Evolutionary conservation across 2,329 filamentous ascomycete species (phyloP).

Genomic region (Colletotrichum chlorophyti): DNA sequence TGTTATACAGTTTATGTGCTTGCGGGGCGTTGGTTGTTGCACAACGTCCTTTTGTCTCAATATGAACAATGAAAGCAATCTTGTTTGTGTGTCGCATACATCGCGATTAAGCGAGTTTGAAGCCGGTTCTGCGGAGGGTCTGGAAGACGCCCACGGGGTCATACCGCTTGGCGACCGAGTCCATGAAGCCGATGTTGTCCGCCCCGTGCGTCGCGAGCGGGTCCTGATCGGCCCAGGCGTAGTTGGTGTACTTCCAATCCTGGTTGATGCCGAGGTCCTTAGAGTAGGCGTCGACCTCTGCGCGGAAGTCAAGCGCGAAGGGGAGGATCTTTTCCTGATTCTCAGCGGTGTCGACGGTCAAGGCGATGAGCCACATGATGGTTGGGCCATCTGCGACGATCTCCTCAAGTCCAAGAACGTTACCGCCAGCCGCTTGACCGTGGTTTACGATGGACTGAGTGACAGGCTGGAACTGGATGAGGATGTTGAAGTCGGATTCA

Average conservation of each 20-base stretch:
- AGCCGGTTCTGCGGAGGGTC: conserved; percentile 38
- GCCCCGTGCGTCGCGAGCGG: conserved; percentile 46
- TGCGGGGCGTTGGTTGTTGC: no score
- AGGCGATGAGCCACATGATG: conserved; percentile 43
- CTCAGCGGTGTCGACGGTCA: conserved; percentile 47
- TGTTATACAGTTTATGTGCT: no score
- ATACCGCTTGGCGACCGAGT: conserved; percentile 37
- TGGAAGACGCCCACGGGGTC: conserved; percentile 44
- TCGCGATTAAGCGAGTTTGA: conserved; percentile 35
- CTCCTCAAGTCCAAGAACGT: conserved; percentile 40
- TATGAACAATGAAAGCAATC: no score
- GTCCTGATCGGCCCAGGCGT: conserved; percentile 46
- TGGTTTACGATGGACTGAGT: conserved; percentile 36
- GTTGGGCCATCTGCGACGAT: conserved; percentile 44
- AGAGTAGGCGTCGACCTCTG: conserved; percentile 53
- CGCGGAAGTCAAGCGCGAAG: conserved; percentile 64
- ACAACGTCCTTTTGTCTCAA: no score
- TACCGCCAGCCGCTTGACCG: conserved; percentile 35
- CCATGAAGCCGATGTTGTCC: conserved; percentile 40
- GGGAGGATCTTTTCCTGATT: conserved; percentile 40
- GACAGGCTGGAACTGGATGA: conserved; percentile 37
- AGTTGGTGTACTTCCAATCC: conserved; percentile 52
- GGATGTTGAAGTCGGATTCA: conserved; percentile 30
- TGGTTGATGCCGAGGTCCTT: conserved; percentile 37
- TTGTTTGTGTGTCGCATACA: no score